These are phyloP conservation scores for Platanthera guangdongensis DNA, from an alignment of 106 monocot genomes.

Conservation along the genomic window DNA sequence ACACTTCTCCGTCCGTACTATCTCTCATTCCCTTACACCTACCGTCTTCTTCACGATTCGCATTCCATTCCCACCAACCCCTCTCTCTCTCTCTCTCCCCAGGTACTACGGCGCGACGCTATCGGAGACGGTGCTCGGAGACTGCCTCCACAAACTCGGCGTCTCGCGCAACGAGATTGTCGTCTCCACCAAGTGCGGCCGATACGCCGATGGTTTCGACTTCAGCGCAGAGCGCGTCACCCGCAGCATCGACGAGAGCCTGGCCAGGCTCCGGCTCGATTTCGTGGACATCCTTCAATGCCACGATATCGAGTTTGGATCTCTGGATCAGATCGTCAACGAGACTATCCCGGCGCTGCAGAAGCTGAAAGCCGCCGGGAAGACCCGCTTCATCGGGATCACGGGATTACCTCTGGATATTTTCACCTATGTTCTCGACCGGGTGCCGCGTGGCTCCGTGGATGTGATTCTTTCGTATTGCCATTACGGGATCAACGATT, in stretches of 20 bases:
- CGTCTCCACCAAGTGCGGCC: conserved; percentile 82
- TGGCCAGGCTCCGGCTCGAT: conserved; percentile 56
- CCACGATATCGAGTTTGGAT: conserved; percentile 89
- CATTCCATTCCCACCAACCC: too few relatives aligned
- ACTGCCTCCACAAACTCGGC: conserved; percentile 47
- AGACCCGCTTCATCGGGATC: conserved; percentile 74
- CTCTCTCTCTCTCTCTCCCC: background rate
- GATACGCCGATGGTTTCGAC: conserved; percentile 77
- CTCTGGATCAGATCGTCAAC: conserved; percentile 87
- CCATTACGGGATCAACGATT: conserved; percentile 80
- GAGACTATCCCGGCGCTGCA: conserved; percentile 89
- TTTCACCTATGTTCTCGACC: conserved; percentile 74
- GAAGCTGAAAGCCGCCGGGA: conserved; percentile 63
- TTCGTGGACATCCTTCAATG: conserved; percentile 92
- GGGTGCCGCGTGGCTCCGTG: conserved; percentile 57
- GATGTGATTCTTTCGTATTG: conserved; percentile 93
- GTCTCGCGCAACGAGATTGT: conserved; percentile 45
- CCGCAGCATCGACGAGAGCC: conserved; percentile 80
- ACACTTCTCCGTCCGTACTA: too few relatives aligned
- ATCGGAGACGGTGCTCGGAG: conserved; percentile 77
- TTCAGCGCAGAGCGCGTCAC: conserved; percentile 82
- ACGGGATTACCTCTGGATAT: conserved; percentile 65
- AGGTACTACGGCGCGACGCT: conserved; percentile 91
- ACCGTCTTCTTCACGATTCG: too few relatives aligned
- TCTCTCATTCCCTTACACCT: too few relatives aligned